Evolutionary conservation across 2,329 filamentous ascomycete species (phyloP).

Genomic region (Aspergillus cejpii): DNA sequence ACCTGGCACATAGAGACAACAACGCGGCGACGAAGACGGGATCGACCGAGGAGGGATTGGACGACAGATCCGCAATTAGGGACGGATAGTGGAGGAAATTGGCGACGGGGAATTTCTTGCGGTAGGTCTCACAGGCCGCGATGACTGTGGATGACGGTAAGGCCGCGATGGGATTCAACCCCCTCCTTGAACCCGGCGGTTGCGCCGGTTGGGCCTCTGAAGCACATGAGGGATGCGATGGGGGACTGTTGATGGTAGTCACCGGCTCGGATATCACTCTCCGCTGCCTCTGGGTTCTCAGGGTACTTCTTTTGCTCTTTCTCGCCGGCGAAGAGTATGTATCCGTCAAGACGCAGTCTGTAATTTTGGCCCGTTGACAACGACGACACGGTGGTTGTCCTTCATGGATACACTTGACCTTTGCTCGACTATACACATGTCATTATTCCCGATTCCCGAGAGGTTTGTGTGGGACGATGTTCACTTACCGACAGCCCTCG

Average conservation of each 20-base stretch:
- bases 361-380: slow-evolving; percentile 22
- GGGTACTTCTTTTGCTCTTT: slow-evolving; percentile 1
- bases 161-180: slow-evolving; percentile 16
- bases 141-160: slow-evolving; percentile 27
- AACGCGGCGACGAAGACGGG: slow-evolving; percentile 31
- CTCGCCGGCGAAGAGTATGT: slow-evolving; percentile 20
- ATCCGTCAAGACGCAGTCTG: slow-evolving; percentile 27
- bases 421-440: slow-evolving; percentile 25
- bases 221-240: neutral
- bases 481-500: slow-evolving; percentile 29
- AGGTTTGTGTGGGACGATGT: neutral
- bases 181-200: neutral
- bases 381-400: slow-evolving; percentile 31
- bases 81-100: slow-evolving; percentile 37
- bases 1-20: slow-evolving; percentile 31
- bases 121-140: slow-evolving; percentile 31
- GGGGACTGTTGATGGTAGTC: slow-evolving; percentile 1
- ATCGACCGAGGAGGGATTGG: slow-evolving; percentile 26
- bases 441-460: neutral
- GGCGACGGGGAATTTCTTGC: slow-evolving; percentile 34
- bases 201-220: neutral
- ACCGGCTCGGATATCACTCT: slow-evolving; percentile 7
- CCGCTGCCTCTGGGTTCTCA: slow-evolving; percentile 12
- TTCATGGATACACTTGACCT: slow-evolving; percentile 34
- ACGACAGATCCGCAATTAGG: slow-evolving; percentile 30